Base-by-base conservation (phyloP, 2,329 filamentous ascomycete genomes). In the Curvularia lunata region DNA sequence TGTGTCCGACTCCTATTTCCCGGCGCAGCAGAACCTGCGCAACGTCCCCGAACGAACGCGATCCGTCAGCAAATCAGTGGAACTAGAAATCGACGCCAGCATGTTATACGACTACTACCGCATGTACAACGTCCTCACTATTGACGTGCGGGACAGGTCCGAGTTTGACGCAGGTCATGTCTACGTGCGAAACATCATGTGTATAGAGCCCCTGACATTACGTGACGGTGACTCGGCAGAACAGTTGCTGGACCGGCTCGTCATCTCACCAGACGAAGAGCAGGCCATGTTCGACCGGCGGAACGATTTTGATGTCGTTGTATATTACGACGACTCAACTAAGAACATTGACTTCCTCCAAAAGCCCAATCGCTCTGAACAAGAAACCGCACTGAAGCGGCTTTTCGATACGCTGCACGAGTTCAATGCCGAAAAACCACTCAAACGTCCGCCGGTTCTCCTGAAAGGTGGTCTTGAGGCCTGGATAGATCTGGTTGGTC, bases 111-210 rank as follows among this genome's bases (percentile, higher is more conserved):
- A 88, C 46, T 90, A 90, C 54, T 85, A 96, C 71, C 82, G 83
- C 54, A 80, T 82, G 57, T 92, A 78, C 78, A 87, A 78, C 59
- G 83, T 97, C 23, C 79, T 99, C 12, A 75, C 98, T 23, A 92
- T 99, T 63, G 95, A 99, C 75, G 87, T 97, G 41, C 88, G 95
- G 38, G 81, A 85, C 54, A 88, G 95, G 25, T 86, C 90, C 52
- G 86, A 90, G 8, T 99, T 91, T 71, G 92, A 98, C 66, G 84
- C 89, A 47, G 95, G 95, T 0, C 95, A 99, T 73, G 92, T 99
- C 62, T 90, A 90, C 80, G 88, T 90, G 5, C 88, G 88, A 54
- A 88, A 86, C 5, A 91, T 92, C 38, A 91, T 99, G 43, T 99
- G 95, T 75, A 86, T 99, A 59, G 95, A 99, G 69, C 92, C 93